Evolutionary conservation across 495 filamentous ascomycete species (phyloP).

Genomic region (Glonium stellatum): DNA sequence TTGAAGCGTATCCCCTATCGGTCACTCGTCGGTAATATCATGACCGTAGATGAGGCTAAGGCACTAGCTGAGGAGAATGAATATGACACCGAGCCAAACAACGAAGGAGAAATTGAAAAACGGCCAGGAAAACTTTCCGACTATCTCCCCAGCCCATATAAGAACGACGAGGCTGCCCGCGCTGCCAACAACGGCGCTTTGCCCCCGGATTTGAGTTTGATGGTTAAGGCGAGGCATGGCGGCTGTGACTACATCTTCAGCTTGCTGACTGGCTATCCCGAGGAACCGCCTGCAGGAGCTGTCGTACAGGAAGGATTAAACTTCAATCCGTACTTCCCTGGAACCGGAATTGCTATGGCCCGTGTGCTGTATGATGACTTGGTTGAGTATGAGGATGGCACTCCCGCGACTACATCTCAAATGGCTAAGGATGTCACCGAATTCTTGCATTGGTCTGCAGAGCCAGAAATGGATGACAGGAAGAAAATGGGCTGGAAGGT

Average conservation of each 20-base stretch:
- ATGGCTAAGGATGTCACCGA: slow-evolving; percentile 99
- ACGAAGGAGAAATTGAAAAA: slow-evolving; percentile 96
- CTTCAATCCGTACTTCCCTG: slow-evolving; percentile 99
- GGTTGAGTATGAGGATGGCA: slow-evolving; percentile 97
- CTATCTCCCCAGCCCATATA: slow-evolving; percentile 91
- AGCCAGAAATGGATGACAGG: slow-evolving; percentile 97
- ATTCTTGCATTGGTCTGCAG: slow-evolving; percentile 98
- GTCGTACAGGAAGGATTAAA: slow-evolving; percentile 77
- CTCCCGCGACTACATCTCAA: slow-evolving; percentile 88
- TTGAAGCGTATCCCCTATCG: slow-evolving; percentile 91
- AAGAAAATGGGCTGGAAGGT: slow-evolving; percentile 99
- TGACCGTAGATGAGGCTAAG: slow-evolving; percentile 98
- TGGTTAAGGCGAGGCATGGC: slow-evolving; percentile 94
- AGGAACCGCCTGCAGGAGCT: slow-evolving; percentile 87
- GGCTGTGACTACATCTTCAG: slow-evolving; percentile 98
- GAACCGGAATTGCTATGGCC: slow-evolving; percentile 97
- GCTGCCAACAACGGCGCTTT: slow-evolving; percentile 97
- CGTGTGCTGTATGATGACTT: slow-evolving; percentile 96
- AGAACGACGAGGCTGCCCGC: slow-evolving; percentile 96
- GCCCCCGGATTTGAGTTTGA: slow-evolving; percentile 94
- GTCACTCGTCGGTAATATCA: slow-evolving; percentile 76
- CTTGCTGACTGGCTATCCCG: slow-evolving; percentile 95
- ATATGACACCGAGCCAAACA: slow-evolving; percentile 97
- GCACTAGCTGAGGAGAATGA: slow-evolving; percentile 94
- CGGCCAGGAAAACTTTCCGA: slow-evolving; percentile 97